phyloP scores from a whole-genome alignment of 2,329 filamentous ascomycete species.

The Diaporthe batatas region DNA sequence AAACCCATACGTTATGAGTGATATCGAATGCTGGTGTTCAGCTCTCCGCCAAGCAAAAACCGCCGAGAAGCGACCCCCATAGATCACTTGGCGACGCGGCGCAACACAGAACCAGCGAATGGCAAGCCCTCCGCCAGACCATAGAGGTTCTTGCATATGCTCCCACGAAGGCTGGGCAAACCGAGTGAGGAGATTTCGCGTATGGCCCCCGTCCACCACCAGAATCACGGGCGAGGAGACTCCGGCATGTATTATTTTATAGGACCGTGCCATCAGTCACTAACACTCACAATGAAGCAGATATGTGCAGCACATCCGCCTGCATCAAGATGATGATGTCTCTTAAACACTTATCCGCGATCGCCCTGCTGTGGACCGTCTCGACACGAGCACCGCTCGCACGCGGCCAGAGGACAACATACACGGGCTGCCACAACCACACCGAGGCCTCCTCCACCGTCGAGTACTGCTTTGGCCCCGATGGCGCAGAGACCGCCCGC shows the following conservation, averaged over 20 bases:
- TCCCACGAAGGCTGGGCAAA: conserved; percentile 5
- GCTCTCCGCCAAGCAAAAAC: conserved; percentile 28
- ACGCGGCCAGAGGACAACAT: conserved; percentile 42
- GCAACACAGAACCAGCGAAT: conserved; percentile 20
- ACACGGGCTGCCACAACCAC: conserved; percentile 65
- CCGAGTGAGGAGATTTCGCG: background rate
- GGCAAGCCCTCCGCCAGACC: conserved; percentile 22
- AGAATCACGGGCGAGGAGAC: background rate
- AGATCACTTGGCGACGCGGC: conserved; percentile 25
- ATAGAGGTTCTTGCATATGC: conserved; percentile 11
- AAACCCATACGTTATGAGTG: conserved; percentile 25
- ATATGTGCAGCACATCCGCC: conserved; percentile 1
- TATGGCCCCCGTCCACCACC: background rate
- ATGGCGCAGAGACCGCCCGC: conserved; percentile 18
- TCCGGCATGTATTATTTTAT: conserved; percentile 7
- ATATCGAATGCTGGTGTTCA: conserved; percentile 11
- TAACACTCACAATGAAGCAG: background rate
- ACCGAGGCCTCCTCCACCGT: background rate
- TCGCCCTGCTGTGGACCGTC: conserved; percentile 6
- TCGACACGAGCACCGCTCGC: conserved; percentile 19
- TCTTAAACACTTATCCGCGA: background rate
- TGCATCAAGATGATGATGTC: background rate
- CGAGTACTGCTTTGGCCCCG: conserved; percentile 18
- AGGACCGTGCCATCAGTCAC: conserved; percentile 1
- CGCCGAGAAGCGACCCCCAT: conserved; percentile 17